These are phyloP conservation scores for Gastrodia elata DNA, from an alignment of 106 monocot genomes.

Conservation along the genomic window DNA sequence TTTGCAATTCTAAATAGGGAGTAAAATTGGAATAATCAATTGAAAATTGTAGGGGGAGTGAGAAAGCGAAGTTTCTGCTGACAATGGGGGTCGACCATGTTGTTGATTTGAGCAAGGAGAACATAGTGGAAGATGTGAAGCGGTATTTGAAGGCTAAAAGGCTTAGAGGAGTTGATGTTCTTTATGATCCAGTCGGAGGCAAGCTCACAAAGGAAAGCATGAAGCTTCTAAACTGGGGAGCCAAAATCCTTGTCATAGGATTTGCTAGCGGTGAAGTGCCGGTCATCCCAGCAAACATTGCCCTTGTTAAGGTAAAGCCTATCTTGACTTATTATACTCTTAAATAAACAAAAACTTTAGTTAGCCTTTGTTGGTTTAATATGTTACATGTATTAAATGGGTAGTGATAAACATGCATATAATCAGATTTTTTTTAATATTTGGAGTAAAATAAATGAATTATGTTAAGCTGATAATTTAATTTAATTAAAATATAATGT, in stretches of 20 bases:
- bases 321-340: neutral
- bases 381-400: too few relatives aligned
- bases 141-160: slow-evolving; percentile 55
- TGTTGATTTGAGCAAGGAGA: slow-evolving; percentile 54
- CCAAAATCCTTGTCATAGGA: slow-evolving; percentile 90
- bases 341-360: too few relatives aligned
- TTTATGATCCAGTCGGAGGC: slow-evolving; percentile 98
- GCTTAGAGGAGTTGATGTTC: slow-evolving; percentile 88
- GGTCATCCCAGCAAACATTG: slow-evolving; percentile 93
- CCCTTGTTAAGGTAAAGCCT: slow-evolving; percentile 87
- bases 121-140: slow-evolving; percentile 64
- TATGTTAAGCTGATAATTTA: too few relatives aligned
- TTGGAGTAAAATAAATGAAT: too few relatives aligned
- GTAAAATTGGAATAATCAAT: neutral
- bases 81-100: slow-evolving; percentile 82
- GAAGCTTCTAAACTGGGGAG: slow-evolving; percentile 96
- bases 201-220: slow-evolving; percentile 69
- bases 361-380: too few relatives aligned
- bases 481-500: too few relatives aligned
- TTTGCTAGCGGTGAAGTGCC: slow-evolving; percentile 98
- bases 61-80: slow-evolving; percentile 63
- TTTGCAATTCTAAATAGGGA: neutral
- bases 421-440: too few relatives aligned
- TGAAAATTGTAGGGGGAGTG: slow-evolving; percentile 57
- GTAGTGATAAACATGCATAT: too few relatives aligned